Evolutionary conservation across 225 moss, liverwort and hornwort genomes (phyloP).

Genomic region (Marchantia polymorpha): DNA sequence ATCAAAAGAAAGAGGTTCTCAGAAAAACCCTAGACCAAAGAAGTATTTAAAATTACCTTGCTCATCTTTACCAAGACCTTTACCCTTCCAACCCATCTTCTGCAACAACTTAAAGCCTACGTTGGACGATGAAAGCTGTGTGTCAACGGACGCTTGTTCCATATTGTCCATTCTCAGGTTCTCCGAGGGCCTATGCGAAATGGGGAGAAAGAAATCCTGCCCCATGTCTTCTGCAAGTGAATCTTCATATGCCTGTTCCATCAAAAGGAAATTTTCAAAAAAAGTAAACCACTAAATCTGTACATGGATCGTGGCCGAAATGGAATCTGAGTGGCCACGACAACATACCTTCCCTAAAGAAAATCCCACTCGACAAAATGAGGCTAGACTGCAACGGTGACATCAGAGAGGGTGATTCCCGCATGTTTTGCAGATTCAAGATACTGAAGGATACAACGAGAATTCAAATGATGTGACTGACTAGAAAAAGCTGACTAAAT

Average conservation of each 20-base stretch:
- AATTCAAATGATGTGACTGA: background rate
- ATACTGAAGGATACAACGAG: background rate
- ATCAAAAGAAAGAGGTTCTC: background rate
- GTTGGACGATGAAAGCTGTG: constrained; percentile 83
- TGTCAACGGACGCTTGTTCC: constrained; percentile 85
- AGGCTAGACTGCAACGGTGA: no score
- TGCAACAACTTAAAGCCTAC: constrained; percentile 87
- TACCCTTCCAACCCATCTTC: constrained; percentile 99
- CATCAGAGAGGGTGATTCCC: no score
- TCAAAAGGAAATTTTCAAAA: background rate
- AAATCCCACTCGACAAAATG: no score
- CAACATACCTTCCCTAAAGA: no score
- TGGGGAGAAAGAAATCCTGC: constrained; percentile 75
- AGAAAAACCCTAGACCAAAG: background rate
- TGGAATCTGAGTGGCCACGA: background rate
- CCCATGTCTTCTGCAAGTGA: constrained; percentile 91
- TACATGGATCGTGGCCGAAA: background rate
- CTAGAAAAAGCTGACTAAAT: background rate
- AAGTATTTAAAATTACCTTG: constrained; percentile 54
- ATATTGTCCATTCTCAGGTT: constrained; percentile 67
- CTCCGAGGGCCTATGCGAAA: constrained; percentile 72
- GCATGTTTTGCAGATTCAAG: background rate
- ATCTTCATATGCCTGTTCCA: constrained; percentile 74
- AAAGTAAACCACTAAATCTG: no score
- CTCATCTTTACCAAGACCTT: constrained; percentile 95